Base-by-base conservation (phyloP, 345 rosid genomes). In the Psidium friedrichsthalianum region DNA sequence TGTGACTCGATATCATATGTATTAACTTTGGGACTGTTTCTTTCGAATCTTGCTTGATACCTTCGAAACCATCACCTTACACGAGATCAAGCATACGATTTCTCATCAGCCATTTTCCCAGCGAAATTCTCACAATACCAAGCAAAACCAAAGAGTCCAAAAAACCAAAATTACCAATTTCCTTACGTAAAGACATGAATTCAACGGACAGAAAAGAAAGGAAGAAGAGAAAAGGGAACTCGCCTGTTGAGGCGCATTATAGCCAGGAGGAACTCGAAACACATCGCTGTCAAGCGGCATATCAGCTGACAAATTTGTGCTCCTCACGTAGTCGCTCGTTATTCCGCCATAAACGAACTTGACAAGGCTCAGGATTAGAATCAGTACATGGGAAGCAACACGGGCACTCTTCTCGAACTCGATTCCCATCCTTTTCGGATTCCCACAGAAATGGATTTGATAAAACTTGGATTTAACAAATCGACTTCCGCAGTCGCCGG, bases 201-300 rank as follows among this genome's bases (percentile, higher is more conserved):
- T 27, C 76, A 64, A 32, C 76, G 76, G 69, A 24, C 84, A 54
- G 74, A 49, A 18, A 57, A 58, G 52, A 20, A 18, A 10, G 40
- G 54, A 58, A 32, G 9, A 49, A 13, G 64, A 51, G 54, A 27
- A 76, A 32, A 15, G 22, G 83, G 25, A 12, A 40, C 36, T 47
- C 10, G 92, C 96, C 93, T 96, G 98, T 86, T 95, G 98, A 18
- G 96, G 97, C 85, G 98, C 90, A 51, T 96, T 95, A 84, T 94
- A 95, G 51, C 98, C 96, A 32, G 95, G 91, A 87, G 98, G 96
- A 58, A 94, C 87, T 64, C 49, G 61, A 85, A 95, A 96, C 85
- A 96, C 98, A 88, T 95, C 98, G 47, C 96, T 93, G 87, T 91
- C 90, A n/a, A 92, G 61, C 8, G 98, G 96, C 98, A 96, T 96